These are phyloP conservation scores for Yamadazyma blattariae DNA, from an alignment of 1,139 yeast genomes.

Conservation along the genomic window DNA sequence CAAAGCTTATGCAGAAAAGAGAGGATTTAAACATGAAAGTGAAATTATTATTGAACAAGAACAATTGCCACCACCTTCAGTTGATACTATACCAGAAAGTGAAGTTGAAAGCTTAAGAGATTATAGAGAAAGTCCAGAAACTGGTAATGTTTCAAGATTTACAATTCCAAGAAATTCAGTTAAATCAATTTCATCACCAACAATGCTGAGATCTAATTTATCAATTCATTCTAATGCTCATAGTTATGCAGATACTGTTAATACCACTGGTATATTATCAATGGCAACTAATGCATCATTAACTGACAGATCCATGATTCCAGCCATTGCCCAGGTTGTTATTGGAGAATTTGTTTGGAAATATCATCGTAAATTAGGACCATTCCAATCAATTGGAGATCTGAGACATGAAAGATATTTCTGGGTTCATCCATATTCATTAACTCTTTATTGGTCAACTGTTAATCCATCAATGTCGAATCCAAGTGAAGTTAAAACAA, in stretches of 20 bases:
- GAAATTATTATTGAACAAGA: conserved; percentile 15
- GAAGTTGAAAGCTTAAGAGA: neutral
- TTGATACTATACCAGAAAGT: neutral
- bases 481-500: conserved; percentile 62
- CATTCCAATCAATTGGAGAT: conserved; percentile 71
- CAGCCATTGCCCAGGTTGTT: conserved; percentile 87
- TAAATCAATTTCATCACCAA: neutral
- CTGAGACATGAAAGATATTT: conserved; percentile 88
- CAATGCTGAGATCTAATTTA: conserved; percentile 29
- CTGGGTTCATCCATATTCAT: conserved; percentile 95
- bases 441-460: conserved; percentile 87
- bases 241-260: conserved; percentile 26
- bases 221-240: conserved; percentile 28
- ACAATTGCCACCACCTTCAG: too few species aligned
- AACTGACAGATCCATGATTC: conserved; percentile 73
- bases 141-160: conserved; percentile 15
- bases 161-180: conserved; percentile 10
- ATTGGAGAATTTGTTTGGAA: conserved; percentile 90
- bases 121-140: conserved; percentile 11
- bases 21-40: conserved; percentile 41
- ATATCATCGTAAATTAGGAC: conserved; percentile 77
- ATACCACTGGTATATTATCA: conserved; percentile 41
- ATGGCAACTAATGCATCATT: conserved; percentile 70
- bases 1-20: conserved; percentile 42
- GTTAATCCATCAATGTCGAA: conserved; percentile 76